Conservation (phyloP, 306 rosid species). For the Vachellia collinsii region DNA sequence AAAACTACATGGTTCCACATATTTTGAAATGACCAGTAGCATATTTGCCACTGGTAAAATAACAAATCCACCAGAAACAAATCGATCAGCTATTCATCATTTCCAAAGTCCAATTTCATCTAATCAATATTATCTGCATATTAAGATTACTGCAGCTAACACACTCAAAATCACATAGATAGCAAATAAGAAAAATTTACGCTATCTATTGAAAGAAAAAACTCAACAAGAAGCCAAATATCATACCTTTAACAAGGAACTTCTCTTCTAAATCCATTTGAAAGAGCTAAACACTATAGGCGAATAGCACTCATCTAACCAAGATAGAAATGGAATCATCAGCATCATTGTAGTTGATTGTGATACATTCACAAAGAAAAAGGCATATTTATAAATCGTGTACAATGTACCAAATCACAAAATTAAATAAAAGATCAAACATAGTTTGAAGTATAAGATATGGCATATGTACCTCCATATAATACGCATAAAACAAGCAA, state of each 20-base stretch:
- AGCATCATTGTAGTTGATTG: not conserved
- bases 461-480: not conserved
- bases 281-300: conserved; percentile 35
- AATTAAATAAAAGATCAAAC: not conserved
- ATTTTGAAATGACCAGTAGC: conserved; percentile 24
- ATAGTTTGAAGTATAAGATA: not conserved
- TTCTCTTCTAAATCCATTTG: conserved; percentile 79
- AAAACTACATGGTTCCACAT: conserved; percentile 13
- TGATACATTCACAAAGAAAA: not conserved
- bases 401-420: not conserved
- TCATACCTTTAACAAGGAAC: conserved; percentile 65
- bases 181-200: conserved; percentile 14
- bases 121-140: conserved; percentile 18
- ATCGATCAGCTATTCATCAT: conserved; percentile 20
- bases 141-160: conserved; percentile 31
- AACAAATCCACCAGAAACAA: conserved; percentile 21
- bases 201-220: not conserved
- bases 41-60: conserved; percentile 8
- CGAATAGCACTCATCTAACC: conserved; percentile 44
- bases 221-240: conserved; percentile 28
- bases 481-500: not conserved
- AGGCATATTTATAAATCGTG: not conserved
- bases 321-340: conserved; percentile 33
- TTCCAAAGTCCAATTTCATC: conserved; percentile 12
- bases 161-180: conserved; percentile 18